Percentiles rank a stretch among this genome's conserved stretches.
phyloP scores from a whole-genome alignment of 768 basidiomycete genomes.

The Lactifluus hygrophoroides region DNA sequence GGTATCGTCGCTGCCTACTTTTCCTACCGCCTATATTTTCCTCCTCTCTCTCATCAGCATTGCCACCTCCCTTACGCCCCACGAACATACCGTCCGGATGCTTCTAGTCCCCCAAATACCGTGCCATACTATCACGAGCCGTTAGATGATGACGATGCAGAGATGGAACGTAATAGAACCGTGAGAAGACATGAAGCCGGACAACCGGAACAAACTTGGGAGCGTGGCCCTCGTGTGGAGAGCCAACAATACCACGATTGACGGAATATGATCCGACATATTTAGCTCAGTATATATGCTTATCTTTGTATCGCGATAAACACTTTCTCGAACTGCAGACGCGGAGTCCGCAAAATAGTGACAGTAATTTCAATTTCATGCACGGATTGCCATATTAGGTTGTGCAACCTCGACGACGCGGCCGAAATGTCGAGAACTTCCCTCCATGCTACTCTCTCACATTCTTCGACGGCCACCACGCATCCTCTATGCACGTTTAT shows the following conservation, averaged over 20 bases:
- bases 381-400: background rate
- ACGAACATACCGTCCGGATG: slow-evolving; percentile 43
- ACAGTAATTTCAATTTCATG: too few species aligned
- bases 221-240: slow-evolving; percentile 5
- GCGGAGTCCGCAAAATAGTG: too few species aligned
- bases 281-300: background rate
- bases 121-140: background rate
- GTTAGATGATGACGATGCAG: slow-evolving; percentile 10
- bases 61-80: slow-evolving; percentile 69
- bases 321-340: too few species aligned
- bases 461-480: slow-evolving; percentile 1
- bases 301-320: background rate
- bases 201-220: slow-evolving; percentile 15
- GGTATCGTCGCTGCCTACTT: slow-evolving; percentile 69
- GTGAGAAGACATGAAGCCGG: slow-evolving; percentile 27
- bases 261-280: background rate
- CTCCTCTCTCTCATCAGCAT: slow-evolving; percentile 49
- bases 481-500: background rate
- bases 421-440: background rate
- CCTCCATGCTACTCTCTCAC: background rate
- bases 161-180: slow-evolving; percentile 23
- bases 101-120: slow-evolving; percentile 16
- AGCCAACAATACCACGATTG: background rate
- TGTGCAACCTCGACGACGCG: background rate
- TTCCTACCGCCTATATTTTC: slow-evolving; percentile 78